Evolutionary conservation across 768 basidiomycete species (phyloP).

Genomic region (Dacryopinax primogenitus): DNA sequence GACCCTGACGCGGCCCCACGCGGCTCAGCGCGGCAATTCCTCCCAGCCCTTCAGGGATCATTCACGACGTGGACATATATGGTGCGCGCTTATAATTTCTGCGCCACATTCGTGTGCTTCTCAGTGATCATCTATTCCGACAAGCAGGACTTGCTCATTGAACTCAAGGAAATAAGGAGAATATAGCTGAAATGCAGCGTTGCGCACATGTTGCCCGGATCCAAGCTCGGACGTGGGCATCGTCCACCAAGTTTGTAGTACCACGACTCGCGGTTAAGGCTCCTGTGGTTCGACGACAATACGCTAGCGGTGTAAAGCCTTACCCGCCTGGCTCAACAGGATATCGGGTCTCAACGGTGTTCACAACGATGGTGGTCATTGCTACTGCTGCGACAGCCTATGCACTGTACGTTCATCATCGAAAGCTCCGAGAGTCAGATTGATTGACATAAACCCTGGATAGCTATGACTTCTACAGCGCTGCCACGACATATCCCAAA

Average conservation of each 20-base stretch:
- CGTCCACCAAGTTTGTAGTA: background rate
- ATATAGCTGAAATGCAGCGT: background rate
- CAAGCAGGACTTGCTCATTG: no score
- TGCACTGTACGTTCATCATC: background rate
- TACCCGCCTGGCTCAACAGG: background rate
- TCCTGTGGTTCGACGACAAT: background rate
- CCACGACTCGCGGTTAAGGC: background rate
- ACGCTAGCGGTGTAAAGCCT: background rate
- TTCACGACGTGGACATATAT: no score
- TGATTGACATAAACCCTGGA: background rate
- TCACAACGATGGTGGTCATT: background rate
- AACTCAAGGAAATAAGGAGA: no score
- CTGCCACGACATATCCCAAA: background rate
- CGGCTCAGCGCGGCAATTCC: no score
- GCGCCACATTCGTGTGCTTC: no score
- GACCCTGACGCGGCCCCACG: no score
- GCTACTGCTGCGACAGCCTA: background rate
- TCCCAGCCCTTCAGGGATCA: no score
- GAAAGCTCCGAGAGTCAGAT: background rate
- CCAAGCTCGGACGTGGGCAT: background rate
- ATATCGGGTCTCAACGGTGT: background rate
- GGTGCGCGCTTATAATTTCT: no score
- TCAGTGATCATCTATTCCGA: no score
- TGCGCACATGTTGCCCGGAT: background rate
- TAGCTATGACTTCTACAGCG: constrained; percentile 5